Evolutionary conservation across 1,284 basidiomycete species (phyloP), one percentile per base, ranked within the genome.

Genomic region (Vanrija pseudolonga): DNA sequence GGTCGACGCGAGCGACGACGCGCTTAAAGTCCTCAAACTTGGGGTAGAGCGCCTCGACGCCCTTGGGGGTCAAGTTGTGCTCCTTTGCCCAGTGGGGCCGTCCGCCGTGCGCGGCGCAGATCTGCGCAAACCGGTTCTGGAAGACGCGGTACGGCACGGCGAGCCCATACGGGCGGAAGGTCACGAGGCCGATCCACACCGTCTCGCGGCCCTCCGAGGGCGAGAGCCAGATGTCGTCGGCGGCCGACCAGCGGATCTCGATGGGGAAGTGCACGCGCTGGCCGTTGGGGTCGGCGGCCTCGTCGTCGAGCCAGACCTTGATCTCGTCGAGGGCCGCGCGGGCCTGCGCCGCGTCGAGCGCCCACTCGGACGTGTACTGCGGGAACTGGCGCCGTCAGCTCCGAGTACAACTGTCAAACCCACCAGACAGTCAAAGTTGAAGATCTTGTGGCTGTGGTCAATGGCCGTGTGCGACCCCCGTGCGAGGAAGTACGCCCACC

Each of bases 61-160:
- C 79, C 42, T 81, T 80, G 0, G 89, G 89, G 43, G 82, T 80
- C 50, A 93, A 82, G 20, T 79, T 78, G 73, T 98, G 95, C 20
- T 91, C 84, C 77, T 98, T 98, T 0, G 94, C 96, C 95, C 95
- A 98, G 79, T 98, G 95, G 4, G 95, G 93, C 52, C 90, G 83
- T 8, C 93, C 94, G 45, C 82, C 81, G 75, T 93, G 84, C 38
- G 81, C 80, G 32, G 81, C 74, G 62, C 95, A 74, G 63, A 96
- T 87, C 17, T 76, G 68, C 69, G 95, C 90, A 72, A 94, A 98
- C 26, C 80, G 82, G 47, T 80, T 77, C 74, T 98, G 97, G 55
- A 94, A 81, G 53, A 80, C 78, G 57, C 86, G 84, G 78, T 97
- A 98, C 24, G 89, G 86, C n/a, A 94, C 87, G 36, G 87, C 85